Conservation (phyloP, 257 asterid genomes). For the Solanum appendiculatum region DNA sequence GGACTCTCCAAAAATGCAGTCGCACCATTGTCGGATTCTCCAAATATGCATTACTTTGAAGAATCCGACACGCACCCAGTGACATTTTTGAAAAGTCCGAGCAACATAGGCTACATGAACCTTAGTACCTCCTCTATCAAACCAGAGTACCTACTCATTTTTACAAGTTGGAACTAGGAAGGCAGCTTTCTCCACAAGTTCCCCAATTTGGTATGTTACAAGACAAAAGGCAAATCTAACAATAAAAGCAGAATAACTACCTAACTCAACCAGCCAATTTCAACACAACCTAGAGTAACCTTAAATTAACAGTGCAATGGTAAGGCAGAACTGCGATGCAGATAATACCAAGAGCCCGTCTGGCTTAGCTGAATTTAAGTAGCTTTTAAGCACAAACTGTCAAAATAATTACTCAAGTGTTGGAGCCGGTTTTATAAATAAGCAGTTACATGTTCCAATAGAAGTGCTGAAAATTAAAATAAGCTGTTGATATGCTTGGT, state of each 20-base stretch:
- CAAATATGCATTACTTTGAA: too few relatives aligned
- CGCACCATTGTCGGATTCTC: too few relatives aligned
- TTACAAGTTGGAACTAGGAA: neutral
- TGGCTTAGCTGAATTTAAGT: neutral
- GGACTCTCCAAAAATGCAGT: too few relatives aligned
- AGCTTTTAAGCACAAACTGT: neutral
- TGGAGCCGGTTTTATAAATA: neutral
- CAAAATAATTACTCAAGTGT: neutral
- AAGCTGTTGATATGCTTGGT: neutral
- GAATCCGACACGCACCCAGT: too few relatives aligned
- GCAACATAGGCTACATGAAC: neutral
- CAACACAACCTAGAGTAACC: neutral
- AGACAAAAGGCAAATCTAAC: neutral
- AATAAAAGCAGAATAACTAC: neutral
- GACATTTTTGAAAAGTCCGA: too few relatives aligned
- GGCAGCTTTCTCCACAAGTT: neutral
- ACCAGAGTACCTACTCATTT: neutral
- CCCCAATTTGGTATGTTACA: neutral
- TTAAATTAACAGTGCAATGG: neutral
- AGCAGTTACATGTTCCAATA: neutral
- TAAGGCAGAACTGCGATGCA: neutral
- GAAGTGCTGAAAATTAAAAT: neutral
- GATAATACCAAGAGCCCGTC: neutral
- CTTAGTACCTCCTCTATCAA: neutral
- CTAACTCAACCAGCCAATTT: neutral